These are phyloP conservation scores for Deakozyma indianensis DNA, from an alignment of 805 yeast species.

Conservation along the genomic window DNA sequence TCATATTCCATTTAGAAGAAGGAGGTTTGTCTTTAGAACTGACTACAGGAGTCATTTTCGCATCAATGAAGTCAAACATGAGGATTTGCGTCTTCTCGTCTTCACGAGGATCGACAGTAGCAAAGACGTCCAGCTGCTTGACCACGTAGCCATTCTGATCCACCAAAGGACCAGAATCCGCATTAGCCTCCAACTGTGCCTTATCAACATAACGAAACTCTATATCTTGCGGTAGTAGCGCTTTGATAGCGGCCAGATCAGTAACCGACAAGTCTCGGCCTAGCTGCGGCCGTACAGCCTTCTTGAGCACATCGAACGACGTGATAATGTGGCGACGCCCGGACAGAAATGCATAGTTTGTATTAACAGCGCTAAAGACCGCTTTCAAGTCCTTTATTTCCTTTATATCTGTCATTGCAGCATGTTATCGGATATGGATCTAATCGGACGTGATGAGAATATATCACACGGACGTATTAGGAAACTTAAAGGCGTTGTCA, in stretches of 20 bases:
- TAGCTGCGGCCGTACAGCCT: slow-evolving; percentile 34
- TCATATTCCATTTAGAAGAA: neutral
- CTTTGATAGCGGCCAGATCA: slow-evolving; percentile 53
- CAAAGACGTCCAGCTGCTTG: slow-evolving; percentile 37
- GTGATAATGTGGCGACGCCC: neutral
- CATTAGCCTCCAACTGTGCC: slow-evolving; percentile 29
- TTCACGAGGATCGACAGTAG: slow-evolving; percentile 22
- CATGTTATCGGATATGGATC: too few relatives aligned
- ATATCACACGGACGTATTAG: too few relatives aligned
- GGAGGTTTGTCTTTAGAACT: slow-evolving; percentile 10
- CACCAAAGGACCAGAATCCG: slow-evolving; percentile 3
- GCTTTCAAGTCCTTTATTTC: neutral
- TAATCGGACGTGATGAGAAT: too few relatives aligned
- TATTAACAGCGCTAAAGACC: neutral
- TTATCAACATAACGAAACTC: slow-evolving; percentile 68
- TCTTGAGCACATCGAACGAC: slow-evolving; percentile 1
- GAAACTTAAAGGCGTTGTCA: too few relatives aligned
- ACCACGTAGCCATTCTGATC: slow-evolving; percentile 4
- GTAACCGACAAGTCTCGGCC: slow-evolving; percentile 22
- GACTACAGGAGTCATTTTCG: slow-evolving; percentile 29
- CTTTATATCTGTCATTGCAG: neutral
- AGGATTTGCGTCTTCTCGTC: slow-evolving; percentile 42
- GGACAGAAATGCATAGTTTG: neutral
- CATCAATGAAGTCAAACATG: slow-evolving; percentile 67
- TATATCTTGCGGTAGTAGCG: slow-evolving; percentile 53